Evolutionary conservation across 306 rosid genomes (phyloP).

Genomic region (Gastrolobium bilobum): DNA sequence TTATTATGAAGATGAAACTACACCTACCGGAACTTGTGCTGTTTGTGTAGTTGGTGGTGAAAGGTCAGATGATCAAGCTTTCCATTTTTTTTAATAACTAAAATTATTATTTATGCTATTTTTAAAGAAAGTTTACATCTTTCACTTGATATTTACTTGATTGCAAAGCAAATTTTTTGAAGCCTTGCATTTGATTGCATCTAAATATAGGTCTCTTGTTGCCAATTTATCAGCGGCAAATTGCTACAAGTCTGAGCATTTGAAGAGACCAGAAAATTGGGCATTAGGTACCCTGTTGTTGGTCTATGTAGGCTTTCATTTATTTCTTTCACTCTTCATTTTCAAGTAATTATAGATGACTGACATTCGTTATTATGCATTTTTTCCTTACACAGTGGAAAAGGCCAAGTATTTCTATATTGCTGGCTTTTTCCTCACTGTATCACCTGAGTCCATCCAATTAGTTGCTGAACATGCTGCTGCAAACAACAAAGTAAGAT

Average conservation of each 20-base stretch:
- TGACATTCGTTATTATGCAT: conserved; percentile 29
- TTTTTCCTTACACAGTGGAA: conserved; percentile 65
- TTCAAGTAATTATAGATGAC: neutral
- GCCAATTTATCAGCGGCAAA: conserved; percentile 91
- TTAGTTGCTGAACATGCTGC: conserved; percentile 91
- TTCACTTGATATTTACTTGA: conserved; percentile 30
- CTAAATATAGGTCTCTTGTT: conserved; percentile 70
- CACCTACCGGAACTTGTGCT: conserved; percentile 93
- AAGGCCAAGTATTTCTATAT: conserved; percentile 85
- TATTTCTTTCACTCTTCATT: conserved; percentile 5
- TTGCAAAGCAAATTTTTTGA: conserved; percentile 30
- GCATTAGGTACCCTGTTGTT: conserved; percentile 67
- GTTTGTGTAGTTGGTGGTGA: conserved; percentile 86
- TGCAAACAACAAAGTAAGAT: conserved; percentile 73
- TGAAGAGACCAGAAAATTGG: conserved; percentile 88
- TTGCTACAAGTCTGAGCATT: conserved; percentile 83
- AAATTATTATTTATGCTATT: neutral
- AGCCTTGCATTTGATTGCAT: conserved; percentile 26
- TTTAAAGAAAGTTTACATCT: conserved; percentile 3
- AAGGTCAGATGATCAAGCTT: conserved; percentile 57
- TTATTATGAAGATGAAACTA: conserved; percentile 77
- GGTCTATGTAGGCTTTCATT: conserved; percentile 1
- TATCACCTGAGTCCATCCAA: conserved; percentile 88
- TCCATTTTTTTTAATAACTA: neutral
- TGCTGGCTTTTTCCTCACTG: conserved; percentile 94